Conservation (phyloP, 306 rosid genomes). For the Abrus pulchellus region DNA sequence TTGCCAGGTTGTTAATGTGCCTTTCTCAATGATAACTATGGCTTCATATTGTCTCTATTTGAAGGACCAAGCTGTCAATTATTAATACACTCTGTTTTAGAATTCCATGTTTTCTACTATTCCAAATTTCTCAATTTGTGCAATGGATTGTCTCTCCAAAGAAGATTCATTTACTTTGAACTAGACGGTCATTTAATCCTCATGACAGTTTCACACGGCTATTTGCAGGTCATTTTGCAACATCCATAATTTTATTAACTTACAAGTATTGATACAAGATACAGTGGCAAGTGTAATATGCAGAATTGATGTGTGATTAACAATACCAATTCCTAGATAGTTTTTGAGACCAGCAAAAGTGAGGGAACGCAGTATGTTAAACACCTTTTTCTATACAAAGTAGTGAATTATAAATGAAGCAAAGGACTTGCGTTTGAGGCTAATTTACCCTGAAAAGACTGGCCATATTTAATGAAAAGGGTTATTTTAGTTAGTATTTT, state of each 20-base stretch:
- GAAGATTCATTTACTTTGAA: constrained; percentile 25
- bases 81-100: constrained; percentile 37
- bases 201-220: background rate
- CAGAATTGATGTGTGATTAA: background rate
- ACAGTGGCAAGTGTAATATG: background rate
- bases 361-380: too few relatives aligned
- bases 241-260: constrained; percentile 6
- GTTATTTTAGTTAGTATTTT: too few relatives aligned
- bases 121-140: constrained; percentile 41
- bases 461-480: background rate
- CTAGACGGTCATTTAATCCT: background rate
- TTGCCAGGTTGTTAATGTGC: constrained; percentile 30
- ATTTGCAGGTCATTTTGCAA: background rate
- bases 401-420: too few relatives aligned
- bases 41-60: constrained; percentile 43
- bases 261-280: background rate
- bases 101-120: constrained; percentile 40
- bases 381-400: too few relatives aligned
- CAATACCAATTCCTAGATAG: background rate
- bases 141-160: constrained; percentile 33
- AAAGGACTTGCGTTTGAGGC: too few relatives aligned
- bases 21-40: constrained; percentile 39
- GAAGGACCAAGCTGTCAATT: constrained; percentile 48
- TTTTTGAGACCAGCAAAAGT: too few relatives aligned
- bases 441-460: too few relatives aligned